Percentiles rank a stretch among this genome's conserved stretches.
Conservation (phyloP, 2,329 filamentous ascomycete genomes). For the Aspergillus phoenicis region DNA sequence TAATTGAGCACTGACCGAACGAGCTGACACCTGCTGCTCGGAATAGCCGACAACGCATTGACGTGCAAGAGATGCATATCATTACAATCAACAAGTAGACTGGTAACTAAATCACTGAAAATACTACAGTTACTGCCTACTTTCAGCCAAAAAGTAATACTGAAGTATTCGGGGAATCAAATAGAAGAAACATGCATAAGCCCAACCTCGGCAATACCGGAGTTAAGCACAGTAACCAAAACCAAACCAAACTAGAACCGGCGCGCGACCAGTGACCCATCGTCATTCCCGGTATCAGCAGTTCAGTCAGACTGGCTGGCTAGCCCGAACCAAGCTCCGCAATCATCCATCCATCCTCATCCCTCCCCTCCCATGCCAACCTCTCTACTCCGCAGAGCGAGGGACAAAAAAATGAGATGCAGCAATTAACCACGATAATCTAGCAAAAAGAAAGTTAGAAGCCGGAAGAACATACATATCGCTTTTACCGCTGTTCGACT, state of each 20-base stretch:
- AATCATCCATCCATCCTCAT: background rate
- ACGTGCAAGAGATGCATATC: background rate
- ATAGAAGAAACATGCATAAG: no score
- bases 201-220: constrained; percentile 15
- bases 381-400: background rate
- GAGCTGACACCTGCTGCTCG: no score
- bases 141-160: no score
- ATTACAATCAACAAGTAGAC: no score
- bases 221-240: constrained; percentile 10
- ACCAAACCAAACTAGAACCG: background rate
- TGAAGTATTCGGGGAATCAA: no score
- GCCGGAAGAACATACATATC: no score
- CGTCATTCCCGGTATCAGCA: constrained; percentile 15
- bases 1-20: no score
- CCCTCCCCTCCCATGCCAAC: background rate
- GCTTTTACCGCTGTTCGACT: no score
- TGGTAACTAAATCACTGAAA: no score
- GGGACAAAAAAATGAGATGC: background rate
- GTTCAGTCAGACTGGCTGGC: background rate
- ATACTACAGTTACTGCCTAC: no score
- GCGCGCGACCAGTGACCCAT: constrained; percentile 4
- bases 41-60: background rate
- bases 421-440: background rate
- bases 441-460: background rate
- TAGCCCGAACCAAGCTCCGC: background rate